Evolutionary conservation across 305 asterid genomes (phyloP).

Genomic region (Solanum aculeatissimum): DNA sequence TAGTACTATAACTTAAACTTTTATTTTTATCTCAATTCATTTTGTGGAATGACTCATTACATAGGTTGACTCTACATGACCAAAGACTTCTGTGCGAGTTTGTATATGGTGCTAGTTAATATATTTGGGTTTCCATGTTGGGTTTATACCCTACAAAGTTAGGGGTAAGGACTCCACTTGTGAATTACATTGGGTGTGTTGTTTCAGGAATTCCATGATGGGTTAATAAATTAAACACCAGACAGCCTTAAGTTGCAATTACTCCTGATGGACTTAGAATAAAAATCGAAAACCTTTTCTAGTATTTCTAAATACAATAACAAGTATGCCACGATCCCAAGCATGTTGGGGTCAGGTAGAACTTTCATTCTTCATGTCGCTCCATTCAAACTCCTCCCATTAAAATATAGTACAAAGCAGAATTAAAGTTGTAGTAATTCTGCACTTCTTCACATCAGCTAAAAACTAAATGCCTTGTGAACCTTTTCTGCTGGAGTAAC

Average conservation of each 20-base stretch:
- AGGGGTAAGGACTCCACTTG: too few species aligned
- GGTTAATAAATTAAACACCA: neutral
- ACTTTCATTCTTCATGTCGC: neutral
- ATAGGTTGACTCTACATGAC: neutral
- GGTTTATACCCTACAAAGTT: neutral
- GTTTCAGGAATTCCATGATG: neutral
- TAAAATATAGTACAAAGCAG: neutral
- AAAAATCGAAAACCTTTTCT: neutral
- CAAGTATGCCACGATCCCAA: neutral
- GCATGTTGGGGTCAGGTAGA: neutral
- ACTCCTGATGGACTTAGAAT: neutral
- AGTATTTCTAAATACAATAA: neutral
- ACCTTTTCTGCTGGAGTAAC: neutral
- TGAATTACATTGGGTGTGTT: too few species aligned
- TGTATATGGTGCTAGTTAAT: neutral
- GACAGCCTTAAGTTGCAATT: neutral
- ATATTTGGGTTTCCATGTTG: neutral
- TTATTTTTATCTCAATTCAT: neutral
- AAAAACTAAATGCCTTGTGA: neutral
- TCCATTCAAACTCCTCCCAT: neutral
- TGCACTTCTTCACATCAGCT: neutral
- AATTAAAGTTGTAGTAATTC: neutral
- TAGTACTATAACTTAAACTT: neutral
- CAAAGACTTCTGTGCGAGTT: neutral
- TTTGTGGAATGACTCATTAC: neutral